Percentiles rank a stretch among this genome's conserved stretches.
phyloP scores from a whole-genome alignment of 78 protist genomes.

The Acrasis kona region DNA sequence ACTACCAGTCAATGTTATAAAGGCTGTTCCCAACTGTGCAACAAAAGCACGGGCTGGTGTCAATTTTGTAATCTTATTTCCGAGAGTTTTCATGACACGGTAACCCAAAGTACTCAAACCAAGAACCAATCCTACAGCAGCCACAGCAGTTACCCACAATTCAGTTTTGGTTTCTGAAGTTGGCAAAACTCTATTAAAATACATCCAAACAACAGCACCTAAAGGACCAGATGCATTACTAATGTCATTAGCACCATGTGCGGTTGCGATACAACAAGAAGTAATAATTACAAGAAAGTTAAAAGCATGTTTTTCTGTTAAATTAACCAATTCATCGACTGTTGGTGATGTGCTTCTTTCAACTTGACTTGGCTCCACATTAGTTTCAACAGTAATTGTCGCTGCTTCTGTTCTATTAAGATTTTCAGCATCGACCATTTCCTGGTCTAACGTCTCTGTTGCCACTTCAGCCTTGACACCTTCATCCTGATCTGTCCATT shows the following conservation, averaged over 20 bases:
- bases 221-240: not conserved
- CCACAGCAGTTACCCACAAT: not conserved
- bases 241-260: not conserved
- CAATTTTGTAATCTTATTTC: not conserved
- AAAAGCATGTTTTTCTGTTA: not conserved
- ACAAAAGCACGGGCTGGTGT: not conserved
- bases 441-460: not conserved
- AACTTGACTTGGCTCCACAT: not conserved
- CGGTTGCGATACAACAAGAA: not conserved
- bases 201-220: not conserved
- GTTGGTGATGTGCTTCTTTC: not conserved
- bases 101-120: not conserved
- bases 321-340: too few species aligned
- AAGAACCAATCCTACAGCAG: not conserved
- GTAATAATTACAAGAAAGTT: not conserved
- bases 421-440: not conserved
- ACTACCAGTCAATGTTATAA: not conserved
- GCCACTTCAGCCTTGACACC: too few species aligned
- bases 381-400: not conserved
- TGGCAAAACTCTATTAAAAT: not conserved
- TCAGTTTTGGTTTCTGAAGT: not conserved
- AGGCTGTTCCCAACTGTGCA: not conserved
- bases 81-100: not conserved
- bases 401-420: too few species aligned
- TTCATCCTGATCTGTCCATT: too few species aligned